Conservation (phyloP, 495 filamentous ascomycete species). For the Aspergillus bertholletiae region DNA sequence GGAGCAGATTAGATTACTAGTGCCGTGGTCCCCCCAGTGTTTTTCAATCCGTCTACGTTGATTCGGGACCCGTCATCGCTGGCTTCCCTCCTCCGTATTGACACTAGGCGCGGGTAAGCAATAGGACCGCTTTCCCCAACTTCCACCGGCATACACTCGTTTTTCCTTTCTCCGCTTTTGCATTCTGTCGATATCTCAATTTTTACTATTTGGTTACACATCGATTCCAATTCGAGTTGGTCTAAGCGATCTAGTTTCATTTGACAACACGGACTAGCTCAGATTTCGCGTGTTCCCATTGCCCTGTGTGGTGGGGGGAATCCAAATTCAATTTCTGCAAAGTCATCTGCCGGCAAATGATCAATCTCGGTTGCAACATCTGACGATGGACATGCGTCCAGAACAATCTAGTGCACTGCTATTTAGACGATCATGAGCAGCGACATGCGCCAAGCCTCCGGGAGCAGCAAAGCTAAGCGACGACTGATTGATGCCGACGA, state of each 20-base stretch:
- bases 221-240: neutral
- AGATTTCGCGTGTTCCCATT: neutral
- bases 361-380: slow-evolving; percentile 26
- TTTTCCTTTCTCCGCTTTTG: slow-evolving; percentile 24
- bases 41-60: neutral
- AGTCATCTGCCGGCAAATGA: slow-evolving; percentile 30
- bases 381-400: slow-evolving; percentile 34
- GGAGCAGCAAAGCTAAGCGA: slow-evolving; percentile 33
- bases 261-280: neutral
- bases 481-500: slow-evolving; percentile 33
- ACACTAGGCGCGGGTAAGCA: slow-evolving; percentile 18
- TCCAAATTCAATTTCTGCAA: slow-evolving; percentile 1
- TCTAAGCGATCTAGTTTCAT: neutral
- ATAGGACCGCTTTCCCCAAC: slow-evolving; percentile 12
- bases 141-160: slow-evolving; percentile 6
- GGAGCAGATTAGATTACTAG: too few relatives aligned
- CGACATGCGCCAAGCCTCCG: slow-evolving; percentile 36
- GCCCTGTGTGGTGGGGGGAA: neutral
- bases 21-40: too few relatives aligned
- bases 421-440: slow-evolving; percentile 41
- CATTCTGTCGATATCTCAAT: slow-evolving; percentile 4
- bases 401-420: slow-evolving; percentile 31
- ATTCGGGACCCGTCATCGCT: neutral
- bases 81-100: neutral
- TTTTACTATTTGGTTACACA: neutral